Base-by-base conservation (phyloP, 164 flowering plant genomes). In the Macadamia integrifolia region DNA sequence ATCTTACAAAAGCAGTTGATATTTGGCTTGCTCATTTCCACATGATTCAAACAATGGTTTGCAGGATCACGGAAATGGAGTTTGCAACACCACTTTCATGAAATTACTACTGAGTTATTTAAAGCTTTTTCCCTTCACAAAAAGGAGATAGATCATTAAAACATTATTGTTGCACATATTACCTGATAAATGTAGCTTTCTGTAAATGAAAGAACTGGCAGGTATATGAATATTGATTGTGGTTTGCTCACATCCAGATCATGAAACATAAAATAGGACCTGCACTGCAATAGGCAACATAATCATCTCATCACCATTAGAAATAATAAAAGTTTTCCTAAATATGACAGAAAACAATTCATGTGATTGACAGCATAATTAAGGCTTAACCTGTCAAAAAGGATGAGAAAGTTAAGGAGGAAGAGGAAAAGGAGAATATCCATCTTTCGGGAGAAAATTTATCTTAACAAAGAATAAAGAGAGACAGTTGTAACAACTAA, bases 121-220 rank as follows among this genome's bases (percentile, higher is more conserved):
- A 11, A 28, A 55, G 14, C 5, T 43, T 66, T 15, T 6, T 2
- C 52, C 62, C 43, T 30, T 14, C 28, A 46, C 31, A 58, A 46
- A 48, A 65, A 18, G 31, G 64, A 60, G 18, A 14, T 31, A 43
- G 49, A 35, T 58, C 29, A 61, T 28, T 13, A 17, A 9, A 50
- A 49, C 7, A 52, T 15, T 30, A 53, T 4, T 48, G 9, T 30
- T 15, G 17, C 50, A 18, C 23, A 42, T 12, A 18, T 77, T 68
- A 92, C 99, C 93, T 92, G 97, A 82, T 94, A 94, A 58, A 92
- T 92, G 66, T 81, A 94, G 71, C 97, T 89, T 73, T 92, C 99
- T 6, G 90, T 80, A 72, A 90, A 94, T 58, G 91, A 87, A 72
- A 94, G 92, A 56, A 94, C 48, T 14, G 97, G 97, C 29, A 94